Evolutionary conservation across 192 early-diverging fungal genomes (phyloP), one percentile per base, ranked within the genome.

Genomic region (Coemansia sp.): DNA sequence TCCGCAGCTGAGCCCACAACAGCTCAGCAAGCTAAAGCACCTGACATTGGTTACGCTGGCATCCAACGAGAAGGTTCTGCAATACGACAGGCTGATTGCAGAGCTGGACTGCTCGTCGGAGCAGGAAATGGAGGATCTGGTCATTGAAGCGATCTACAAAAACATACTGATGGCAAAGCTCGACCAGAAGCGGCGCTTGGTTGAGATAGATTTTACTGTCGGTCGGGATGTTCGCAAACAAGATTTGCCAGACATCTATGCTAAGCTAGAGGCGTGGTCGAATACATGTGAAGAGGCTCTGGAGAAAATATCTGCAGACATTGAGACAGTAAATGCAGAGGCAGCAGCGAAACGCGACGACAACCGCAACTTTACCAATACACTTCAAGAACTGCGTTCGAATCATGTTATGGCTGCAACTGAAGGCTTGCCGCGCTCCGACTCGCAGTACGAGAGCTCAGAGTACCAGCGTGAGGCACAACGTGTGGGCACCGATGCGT

Each of bases 61-160:
- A 4, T 66, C 70, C 1, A 45, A 59, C 21, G 24, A 41, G 19
- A 79, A 74, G 41, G 38, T 74, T 5, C 58, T 79, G 25, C 39
- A 47, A 3, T 79, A 79, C 52, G 62, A 79, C 56, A 57, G 53
- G 2, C 35, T 74, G 51, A 67, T 70, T 56, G 47, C 37, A 4
- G 69, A 74, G 57, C 68, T 79, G 5, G 71, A 67, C 29, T 79
- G 63, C 29, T 25, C 24, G 5, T 49, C 59, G 15, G 71, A 74
- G 58, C 71, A 79, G 61, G 60, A 79, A 35, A 58, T 79, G 56
- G 77, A 79, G 62, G 66, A 74, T 58, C 49, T 79, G 8, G 77
- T 79, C 48, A 74, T 79, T 24, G 72, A 70, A n/a, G 48, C 72
- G 25, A 79, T 64, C 2, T 79, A 79, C 68, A 73, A 70, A 51